Conservation (phyloP, 1,284 basidiomycete species). For the Malassezia furfur region DNA sequence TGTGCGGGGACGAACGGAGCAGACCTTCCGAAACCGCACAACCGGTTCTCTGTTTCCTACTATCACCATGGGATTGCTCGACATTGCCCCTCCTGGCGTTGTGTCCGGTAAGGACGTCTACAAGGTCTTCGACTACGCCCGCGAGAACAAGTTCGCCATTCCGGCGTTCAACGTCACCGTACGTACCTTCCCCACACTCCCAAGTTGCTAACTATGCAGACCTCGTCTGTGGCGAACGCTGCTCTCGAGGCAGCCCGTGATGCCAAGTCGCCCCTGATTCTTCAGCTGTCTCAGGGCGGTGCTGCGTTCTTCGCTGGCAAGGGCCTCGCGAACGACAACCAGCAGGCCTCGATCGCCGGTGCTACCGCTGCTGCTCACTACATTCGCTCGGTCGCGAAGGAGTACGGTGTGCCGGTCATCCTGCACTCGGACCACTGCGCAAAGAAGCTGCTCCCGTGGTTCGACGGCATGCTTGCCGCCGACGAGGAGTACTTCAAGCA, state of each 20-base stretch:
- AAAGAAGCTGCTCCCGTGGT: conserved; percentile 96
- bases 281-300: conserved; percentile 95
- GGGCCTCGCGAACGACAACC: conserved; percentile 85
- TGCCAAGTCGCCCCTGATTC: conserved; percentile 92
- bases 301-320: conserved; percentile 95
- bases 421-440: conserved; percentile 99
- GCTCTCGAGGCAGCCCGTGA: conserved; percentile 52
- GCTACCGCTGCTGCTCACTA: conserved; percentile 87
- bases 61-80: conserved; percentile 37
- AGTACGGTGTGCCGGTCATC: conserved; percentile 64
- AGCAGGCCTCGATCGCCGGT: conserved; percentile 90
- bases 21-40: no score
- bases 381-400: conserved; percentile 67
- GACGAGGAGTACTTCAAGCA: conserved; percentile 85
- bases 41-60: not conserved
- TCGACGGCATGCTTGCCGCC: conserved; percentile 97
- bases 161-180: conserved; percentile 47
- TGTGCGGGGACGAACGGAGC: no score
- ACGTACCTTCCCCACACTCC: not conserved
- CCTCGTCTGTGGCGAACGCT: conserved; percentile 41
- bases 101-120: conserved; percentile 47
- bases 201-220: conserved; percentile 11
- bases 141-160: conserved; percentile 45
- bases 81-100: conserved; percentile 46
- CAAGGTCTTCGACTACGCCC: conserved; percentile 47